Conservation (phyloP, 345 rosid genomes). For the Rhodomyrtus tomentosa region DNA sequence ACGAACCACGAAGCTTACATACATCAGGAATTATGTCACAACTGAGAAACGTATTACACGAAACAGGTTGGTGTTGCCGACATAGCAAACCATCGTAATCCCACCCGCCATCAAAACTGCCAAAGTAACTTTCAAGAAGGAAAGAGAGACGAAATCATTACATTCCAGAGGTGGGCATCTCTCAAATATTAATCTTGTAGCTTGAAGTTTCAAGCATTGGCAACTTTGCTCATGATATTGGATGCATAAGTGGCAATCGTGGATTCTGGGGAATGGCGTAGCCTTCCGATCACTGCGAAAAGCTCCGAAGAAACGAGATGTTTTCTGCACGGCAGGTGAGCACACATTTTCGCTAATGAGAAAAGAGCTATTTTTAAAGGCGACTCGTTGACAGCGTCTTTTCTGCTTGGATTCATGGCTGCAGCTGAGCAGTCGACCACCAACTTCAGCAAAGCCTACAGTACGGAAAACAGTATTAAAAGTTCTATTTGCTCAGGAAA, state of each 20-base stretch:
- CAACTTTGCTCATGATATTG: constrained; percentile 50
- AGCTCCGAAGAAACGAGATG: constrained; percentile 68
- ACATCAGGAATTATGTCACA: neutral
- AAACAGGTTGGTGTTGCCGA: neutral
- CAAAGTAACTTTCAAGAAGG: neutral
- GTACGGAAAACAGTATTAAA: neutral
- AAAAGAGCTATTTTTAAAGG: constrained; percentile 86
- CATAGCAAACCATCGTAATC: neutral
- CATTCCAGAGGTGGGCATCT: neutral
- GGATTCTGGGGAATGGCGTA: constrained; percentile 77
- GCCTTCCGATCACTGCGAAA: constrained; percentile 59
- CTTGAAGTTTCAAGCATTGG: constrained; percentile 23
- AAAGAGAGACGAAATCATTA: neutral
- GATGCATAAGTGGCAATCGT: constrained; percentile 81
- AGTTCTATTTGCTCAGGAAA: neutral
- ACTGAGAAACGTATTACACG: neutral
- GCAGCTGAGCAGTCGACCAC: constrained; percentile 58
- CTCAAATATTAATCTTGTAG: neutral
- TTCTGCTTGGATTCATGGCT: constrained; percentile 70
- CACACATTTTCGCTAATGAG: constrained; percentile 90
- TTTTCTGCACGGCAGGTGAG: constrained; percentile 62
- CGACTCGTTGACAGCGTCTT: constrained; percentile 60
- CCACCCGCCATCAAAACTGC: neutral
- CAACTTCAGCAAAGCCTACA: constrained; percentile 71
- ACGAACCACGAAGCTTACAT: neutral